Evolutionary conservation across 768 basidiomycete species (phyloP).

Genomic region (Harrya chromipes): DNA sequence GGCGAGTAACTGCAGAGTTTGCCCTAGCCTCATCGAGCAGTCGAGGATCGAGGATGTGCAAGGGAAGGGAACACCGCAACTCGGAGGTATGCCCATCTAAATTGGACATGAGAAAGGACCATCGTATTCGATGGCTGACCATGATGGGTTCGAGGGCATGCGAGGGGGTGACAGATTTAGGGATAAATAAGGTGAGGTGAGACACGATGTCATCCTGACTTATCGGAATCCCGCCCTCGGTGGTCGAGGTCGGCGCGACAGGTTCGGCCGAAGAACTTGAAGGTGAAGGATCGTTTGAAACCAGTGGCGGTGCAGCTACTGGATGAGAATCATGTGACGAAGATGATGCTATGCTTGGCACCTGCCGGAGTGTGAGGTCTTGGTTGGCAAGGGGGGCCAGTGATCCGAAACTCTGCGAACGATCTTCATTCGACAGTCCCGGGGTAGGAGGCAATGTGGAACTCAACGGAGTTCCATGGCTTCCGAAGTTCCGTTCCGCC

Average conservation of each 20-base stretch:
- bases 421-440: constrained; percentile 16
- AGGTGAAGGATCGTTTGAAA: background rate
- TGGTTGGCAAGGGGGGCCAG: constrained; percentile 3
- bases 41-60: constrained; percentile 75
- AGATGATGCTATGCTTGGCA: constrained; percentile 14
- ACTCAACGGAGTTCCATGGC: background rate
- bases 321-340: constrained; percentile 14
- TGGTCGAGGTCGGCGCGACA: constrained; percentile 5
- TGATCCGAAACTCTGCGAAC: constrained; percentile 15
- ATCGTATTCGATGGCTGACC: constrained; percentile 76
- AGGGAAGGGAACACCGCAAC: constrained; percentile 88
- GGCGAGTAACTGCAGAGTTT: constrained; percentile 71
- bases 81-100: constrained; percentile 91
- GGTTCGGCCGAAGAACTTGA: constrained; percentile 10
- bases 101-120: constrained; percentile 78
- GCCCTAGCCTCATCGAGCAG: constrained; percentile 73
- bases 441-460: constrained; percentile 8
- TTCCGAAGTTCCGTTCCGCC: constrained; percentile 14
- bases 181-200: constrained; percentile 57
- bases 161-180: constrained; percentile 60
- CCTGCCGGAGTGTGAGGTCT: constrained; percentile 13
- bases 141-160: constrained; percentile 73
- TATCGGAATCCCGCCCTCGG: constrained; percentile 20
- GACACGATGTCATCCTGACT: constrained; percentile 54
- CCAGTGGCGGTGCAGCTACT: background rate